phyloP scores from a whole-genome alignment of 768 basidiomycete species.

The Boletellus sp. region DNA sequence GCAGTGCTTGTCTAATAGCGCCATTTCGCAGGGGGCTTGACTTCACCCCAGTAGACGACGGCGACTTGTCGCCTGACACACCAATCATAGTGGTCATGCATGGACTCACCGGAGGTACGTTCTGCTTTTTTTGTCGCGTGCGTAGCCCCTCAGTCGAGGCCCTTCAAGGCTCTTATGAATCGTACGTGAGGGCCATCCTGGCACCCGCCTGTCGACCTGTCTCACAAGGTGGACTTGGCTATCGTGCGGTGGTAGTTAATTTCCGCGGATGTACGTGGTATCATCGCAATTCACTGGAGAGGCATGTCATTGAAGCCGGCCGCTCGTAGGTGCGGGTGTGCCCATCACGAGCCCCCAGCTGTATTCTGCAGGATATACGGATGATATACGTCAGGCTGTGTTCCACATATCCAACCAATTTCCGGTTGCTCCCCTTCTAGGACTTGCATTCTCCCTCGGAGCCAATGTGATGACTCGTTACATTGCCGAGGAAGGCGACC shows the following conservation, averaged over 20 bases:
- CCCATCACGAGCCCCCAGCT: constrained; percentile 79
- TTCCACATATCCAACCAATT: constrained; percentile 68
- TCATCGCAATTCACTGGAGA: constrained; percentile 1
- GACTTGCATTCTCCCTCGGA: constrained; percentile 91
- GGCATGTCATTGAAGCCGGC: constrained; percentile 13
- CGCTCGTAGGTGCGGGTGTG: constrained; percentile 68
- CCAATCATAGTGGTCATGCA: constrained; percentile 33
- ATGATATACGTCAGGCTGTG: constrained; percentile 81
- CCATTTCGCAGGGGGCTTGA: constrained; percentile 28
- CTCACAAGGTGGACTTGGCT: constrained; percentile 82
- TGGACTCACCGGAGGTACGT: constrained; percentile 32
- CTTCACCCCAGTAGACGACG: constrained; percentile 28
- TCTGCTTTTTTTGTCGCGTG: not conserved
- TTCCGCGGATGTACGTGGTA: constrained; percentile 79
- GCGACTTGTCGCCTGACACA: constrained; percentile 20
- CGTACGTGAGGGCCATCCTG: constrained; percentile 83
- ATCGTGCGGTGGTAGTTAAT: constrained; percentile 87
- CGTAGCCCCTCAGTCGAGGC: constrained; percentile 1
- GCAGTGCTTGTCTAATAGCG: not conserved
- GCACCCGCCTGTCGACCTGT: constrained; percentile 66
- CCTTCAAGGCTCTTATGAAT: constrained; percentile 75
- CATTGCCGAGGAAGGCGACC: constrained; percentile 74
- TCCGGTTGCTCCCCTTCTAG: constrained; percentile 79
- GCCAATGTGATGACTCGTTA: constrained; percentile 90
- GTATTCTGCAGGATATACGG: constrained; percentile 86